Base-by-base conservation (phyloP, 2,329 filamentous ascomycete species). In the Cytospora chrysosperma region DNA sequence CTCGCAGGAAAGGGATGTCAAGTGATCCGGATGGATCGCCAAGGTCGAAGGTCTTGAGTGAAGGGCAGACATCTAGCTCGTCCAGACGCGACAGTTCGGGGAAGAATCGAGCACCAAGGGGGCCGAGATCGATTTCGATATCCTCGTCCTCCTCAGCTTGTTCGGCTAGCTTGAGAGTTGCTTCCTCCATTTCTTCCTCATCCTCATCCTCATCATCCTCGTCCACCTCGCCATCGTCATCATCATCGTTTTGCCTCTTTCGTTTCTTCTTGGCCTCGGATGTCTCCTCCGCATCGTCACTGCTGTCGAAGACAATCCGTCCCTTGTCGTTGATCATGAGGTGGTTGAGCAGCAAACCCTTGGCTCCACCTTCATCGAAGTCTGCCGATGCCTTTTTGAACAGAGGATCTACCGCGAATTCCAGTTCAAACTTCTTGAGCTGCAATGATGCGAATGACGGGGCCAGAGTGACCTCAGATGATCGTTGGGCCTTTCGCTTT, bases 361-460 rank as follows among this genome's bases (percentile, higher is more conserved):
- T 99, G 62, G 95, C 95, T 62, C 95, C 95, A 24, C 95, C 95
- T 78, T 99, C 95, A 73, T 99, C 95, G 69, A 99, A 99, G 78
- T 99, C 95, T 51, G 95, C 95, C 7, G 94, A 96, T 0, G 94
- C 94, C 73, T 99, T 99, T 74, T 99, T 99, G 84, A 99, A 99
- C n/a, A 99, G 79, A 2, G 95, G 95, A 72, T 99, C 95, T 6
- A 99, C 94, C 0, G 93, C 88, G 69, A 99, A 97, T 72, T 99
- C 95, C 52, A 98, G 84, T 70, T 99, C 95, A 72, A 99, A 93
- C 76, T 98, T 99, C 78, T 99, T 99, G 70, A 98, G 82, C 74
- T 97, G 92, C 61, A 99, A 75, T 21, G 93, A 88, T 50, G 89
- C 86, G 75, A 98, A 98, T 0, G 92, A 95, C 0, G 91, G 88